Base-by-base conservation (phyloP, 257 asterid genomes). In the Fraxinus anomala region DNA sequence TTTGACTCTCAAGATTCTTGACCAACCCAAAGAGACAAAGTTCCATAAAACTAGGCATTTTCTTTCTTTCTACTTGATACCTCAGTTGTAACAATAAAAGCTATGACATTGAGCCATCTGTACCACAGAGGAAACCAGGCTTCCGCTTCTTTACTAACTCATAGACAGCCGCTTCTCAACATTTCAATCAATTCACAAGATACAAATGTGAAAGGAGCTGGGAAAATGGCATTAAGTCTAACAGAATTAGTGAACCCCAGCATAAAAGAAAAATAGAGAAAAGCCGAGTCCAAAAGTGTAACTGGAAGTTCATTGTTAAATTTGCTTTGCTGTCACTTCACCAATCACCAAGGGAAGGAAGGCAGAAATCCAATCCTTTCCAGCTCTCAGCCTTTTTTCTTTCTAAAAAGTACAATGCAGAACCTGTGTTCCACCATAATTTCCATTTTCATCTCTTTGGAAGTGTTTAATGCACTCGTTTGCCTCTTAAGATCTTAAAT, bases 391-490 rank as follows among this genome's bases (percentile, higher is more conserved):
- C 28, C 28, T 0, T 19, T 19, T 42, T 42, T 56, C 44, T 28
- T 12, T 31, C 73, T 47, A 80, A 79, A 79, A 71, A 72, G 42
- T 40, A 39, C 10, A 26, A 26, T 26, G 28, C 0, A 26, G 34
- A 37, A 39, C 34, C 49, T n/a, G 12, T 10, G 61, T 39, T 51
- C 19, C 23, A 36, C 47, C 8, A 12, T 17, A 82, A 31, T 33
- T 49, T 63, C 14, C 34, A 51, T 66, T 34, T 42, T 74, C 70
- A 39, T 82, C 36, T 3, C 8, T 14, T 11, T 30, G 24, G 33
- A 70, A 42, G 17, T 76, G 51, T 19, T 73, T 56, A 73, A 67
- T 49, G 31, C 76, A 31, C 34, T 72, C 4, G 16, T 39, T 67
- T 34, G 42, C 51, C 51, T 26, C 17, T 37, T 47, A n/a, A 37